These are phyloP conservation scores for Malassezia psittaci DNA, from an alignment of 1,284 basidiomycete species.

Conservation along the genomic window DNA sequence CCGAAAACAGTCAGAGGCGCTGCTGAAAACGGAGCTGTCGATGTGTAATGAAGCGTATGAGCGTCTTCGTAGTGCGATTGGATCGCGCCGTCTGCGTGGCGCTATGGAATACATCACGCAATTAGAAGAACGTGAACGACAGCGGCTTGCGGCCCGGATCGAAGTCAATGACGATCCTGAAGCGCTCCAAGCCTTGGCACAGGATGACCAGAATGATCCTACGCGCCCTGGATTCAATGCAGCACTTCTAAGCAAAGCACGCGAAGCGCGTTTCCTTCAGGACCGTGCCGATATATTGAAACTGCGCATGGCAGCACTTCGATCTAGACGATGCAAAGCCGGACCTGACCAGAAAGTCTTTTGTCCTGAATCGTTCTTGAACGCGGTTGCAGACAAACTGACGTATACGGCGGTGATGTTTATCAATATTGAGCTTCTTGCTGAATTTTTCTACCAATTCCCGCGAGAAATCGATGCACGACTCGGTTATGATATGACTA, in stretches of 20 bases:
- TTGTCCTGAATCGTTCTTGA: conserved; percentile 92
- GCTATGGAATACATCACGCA: conserved; percentile 72
- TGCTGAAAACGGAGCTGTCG: conserved; percentile 71
- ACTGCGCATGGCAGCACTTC: conserved; percentile 69
- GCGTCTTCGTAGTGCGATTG: conserved; percentile 75
- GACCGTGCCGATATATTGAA: conserved; percentile 74
- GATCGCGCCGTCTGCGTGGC: conserved; percentile 65
- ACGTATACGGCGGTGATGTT: conserved; percentile 95
- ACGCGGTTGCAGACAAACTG: conserved; percentile 91
- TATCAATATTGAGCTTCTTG: conserved; percentile 78
- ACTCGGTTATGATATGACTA: conserved; percentile 79
- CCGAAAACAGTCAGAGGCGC: conserved; percentile 60
- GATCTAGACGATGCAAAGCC: conserved; percentile 71
- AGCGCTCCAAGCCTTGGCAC: conserved; percentile 8
- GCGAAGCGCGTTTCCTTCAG: conserved; percentile 76
- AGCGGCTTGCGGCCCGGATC: conserved; percentile 52
- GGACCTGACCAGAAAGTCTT: conserved; percentile 77
- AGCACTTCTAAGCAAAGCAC: conserved; percentile 58
- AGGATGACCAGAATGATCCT: conserved; percentile 51
- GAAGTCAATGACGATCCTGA: neutral
- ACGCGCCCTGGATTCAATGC: conserved; percentile 61
- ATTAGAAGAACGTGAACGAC: conserved; percentile 70
- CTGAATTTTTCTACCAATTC: conserved; percentile 99
- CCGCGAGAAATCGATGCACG: conserved; percentile 94
- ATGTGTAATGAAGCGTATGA: conserved; percentile 77